These are phyloP conservation scores for Xylaria digitata DNA, from an alignment of 2,329 filamentous ascomycete genomes.

Conservation along the genomic window DNA sequence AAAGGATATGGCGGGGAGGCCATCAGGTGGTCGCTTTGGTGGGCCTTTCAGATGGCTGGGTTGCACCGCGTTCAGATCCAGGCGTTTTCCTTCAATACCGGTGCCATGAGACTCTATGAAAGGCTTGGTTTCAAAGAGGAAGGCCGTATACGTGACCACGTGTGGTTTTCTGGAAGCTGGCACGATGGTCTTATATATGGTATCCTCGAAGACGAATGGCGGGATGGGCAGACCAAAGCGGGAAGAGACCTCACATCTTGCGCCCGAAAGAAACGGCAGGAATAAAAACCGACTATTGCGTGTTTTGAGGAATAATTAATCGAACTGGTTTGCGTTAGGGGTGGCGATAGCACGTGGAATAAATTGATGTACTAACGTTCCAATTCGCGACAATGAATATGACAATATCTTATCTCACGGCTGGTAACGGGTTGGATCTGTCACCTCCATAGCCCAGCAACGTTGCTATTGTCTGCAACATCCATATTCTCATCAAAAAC, in stretches of 20 bases:
- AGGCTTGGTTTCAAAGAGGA: conserved; percentile 52
- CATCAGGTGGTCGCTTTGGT: conserved; percentile 52
- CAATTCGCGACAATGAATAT: background rate
- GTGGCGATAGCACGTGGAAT: background rate
- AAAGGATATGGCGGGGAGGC: conserved; percentile 54
- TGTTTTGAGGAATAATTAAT: too few relatives aligned
- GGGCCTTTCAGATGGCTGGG: conserved; percentile 51
- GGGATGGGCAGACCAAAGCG: conserved; percentile 37
- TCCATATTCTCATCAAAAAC: conserved; percentile 37
- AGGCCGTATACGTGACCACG: conserved; percentile 48
- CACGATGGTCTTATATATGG: conserved; percentile 50
- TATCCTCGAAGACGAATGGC: conserved; percentile 53
- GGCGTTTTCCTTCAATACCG: conserved; percentile 50
- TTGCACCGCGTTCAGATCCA: conserved; percentile 52
- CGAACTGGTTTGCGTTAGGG: background rate
- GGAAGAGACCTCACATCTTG: conserved; percentile 31
- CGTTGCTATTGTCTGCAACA: conserved; percentile 36
- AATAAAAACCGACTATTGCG: background rate
- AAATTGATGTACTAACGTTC: background rate
- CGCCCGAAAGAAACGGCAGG: background rate
- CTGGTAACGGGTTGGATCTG: conserved; percentile 8
- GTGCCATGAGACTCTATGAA: conserved; percentile 50
- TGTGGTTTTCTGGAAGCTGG: conserved; percentile 53
- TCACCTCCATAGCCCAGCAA: conserved; percentile 28
- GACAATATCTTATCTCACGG: background rate